Base-by-base conservation (phyloP, 345 rosid species). In the Citrus hindsii region DNA sequence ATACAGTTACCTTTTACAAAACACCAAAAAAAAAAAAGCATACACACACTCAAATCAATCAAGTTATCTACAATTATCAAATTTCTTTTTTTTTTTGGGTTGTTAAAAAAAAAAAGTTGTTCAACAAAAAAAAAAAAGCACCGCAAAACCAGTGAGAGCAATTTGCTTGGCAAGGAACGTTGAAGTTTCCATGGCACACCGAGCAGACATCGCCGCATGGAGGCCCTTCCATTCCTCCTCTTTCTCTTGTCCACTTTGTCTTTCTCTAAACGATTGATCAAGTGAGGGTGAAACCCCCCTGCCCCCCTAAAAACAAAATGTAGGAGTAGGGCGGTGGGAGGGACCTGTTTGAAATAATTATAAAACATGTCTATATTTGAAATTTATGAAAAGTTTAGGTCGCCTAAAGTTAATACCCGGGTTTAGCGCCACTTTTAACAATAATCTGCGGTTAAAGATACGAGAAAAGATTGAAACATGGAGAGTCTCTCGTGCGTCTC, bases 71-170 rank as follows among this genome's bases (percentile, higher is more conserved):
- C 22, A 5, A 53, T 19, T 13, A 46, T 3, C 51, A 13, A 46
- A 46, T 46, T 42, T 46, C 0, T 13, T 13, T 1, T 12, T 46
- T 46, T 46, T 46, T 10, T 42, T 3, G 16, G 46, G 19, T 8
- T 40, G 46, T 9, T 9, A 9, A 40, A 40, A 40, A 6, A n/a
- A 30, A 2, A 33, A 33, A 28, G 27, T 35, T 5, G 1, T 5
- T 5, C 6, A 0, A 7, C n/a, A 25, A 42, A 64, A 73, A 10
- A 79, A 37, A 21, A 46, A 51, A 67, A 18, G 72, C 30, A 95
- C 99, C 95, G 84, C 98, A 95, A 76, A 95, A 94, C 99, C 99
- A 95, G 80, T 94, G 99, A 51, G 98, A 94, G 85, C 98, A 94
- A 85, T 94, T 96, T 79, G 93, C 96, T 84, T 96, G 97, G 73